Conservation (phyloP, 2,329 filamentous ascomycete species). For the Elsinoe necatrix region DNA sequence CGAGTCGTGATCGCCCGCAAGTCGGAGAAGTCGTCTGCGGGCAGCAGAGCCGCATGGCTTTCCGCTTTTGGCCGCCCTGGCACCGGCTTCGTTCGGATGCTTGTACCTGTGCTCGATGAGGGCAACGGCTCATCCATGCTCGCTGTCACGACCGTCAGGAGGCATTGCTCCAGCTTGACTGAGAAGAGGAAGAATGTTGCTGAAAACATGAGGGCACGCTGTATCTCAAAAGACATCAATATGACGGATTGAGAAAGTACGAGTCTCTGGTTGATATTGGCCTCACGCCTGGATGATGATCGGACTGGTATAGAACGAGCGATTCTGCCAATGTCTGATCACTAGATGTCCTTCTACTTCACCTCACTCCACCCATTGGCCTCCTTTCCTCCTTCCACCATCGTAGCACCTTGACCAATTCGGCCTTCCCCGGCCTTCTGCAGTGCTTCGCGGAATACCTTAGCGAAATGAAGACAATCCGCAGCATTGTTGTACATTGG, state of each 20-base stretch:
- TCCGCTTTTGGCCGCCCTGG: background rate
- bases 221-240: too few relatives aligned
- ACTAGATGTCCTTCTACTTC: constrained; percentile 19
- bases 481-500: constrained; percentile 75
- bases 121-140: too few relatives aligned
- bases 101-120: background rate
- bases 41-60: background rate
- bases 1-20: background rate
- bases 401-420: constrained; percentile 15
- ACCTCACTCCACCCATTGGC: constrained; percentile 28
- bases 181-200: too few relatives aligned
- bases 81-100: background rate
- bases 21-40: background rate
- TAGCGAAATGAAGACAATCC: constrained; percentile 59
- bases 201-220: too few relatives aligned
- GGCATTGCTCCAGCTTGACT: too few relatives aligned
- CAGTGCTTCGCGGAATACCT: constrained; percentile 45
- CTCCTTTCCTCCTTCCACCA: constrained; percentile 25
- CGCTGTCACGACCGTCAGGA: too few relatives aligned
- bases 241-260: too few relatives aligned
- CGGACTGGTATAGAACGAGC: too few relatives aligned
- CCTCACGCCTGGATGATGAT: too few relatives aligned
- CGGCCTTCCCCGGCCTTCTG: constrained; percentile 27
- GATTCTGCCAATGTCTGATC: too few relatives aligned
- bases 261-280: too few relatives aligned